Evolutionary conservation across 306 rosid genomes (phyloP), one percentile per base, ranked within the genome.

Genomic region (Senna siamea): DNA sequence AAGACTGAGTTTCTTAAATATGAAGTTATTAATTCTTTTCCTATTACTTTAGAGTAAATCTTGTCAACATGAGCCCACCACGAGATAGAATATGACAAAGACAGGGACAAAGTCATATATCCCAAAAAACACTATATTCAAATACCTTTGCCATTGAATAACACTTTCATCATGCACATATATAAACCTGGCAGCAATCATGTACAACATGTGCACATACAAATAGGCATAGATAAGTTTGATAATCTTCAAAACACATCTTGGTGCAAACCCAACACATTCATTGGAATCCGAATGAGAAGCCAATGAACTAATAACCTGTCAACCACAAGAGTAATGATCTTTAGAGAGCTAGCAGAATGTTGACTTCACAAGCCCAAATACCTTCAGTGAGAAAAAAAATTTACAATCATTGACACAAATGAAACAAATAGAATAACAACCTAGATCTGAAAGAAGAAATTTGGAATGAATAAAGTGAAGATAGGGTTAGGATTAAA

Each of bases 271-370:
- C 55, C 75, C 93, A 53, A 90, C 82, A 80, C 97, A 88, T 75
- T 94, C 99, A 0, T 90, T 80, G 51, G 99, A 92, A 75, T 86
- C 95, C 9, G 87, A 69, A 80, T 84, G 96, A 75, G 96, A 76
- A 80, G 77, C 53, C 76, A 86, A 80, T 20, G 93, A 70, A 79
- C 73, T 88, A 28, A 92, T 87, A 70, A 94, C 99, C 99, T 94
- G 85, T 80, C 73, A 52, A 70, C n/a, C n/a, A n/a, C 5, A 78
- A 69, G 22, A 65, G 23, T 50, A 7, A 56, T 8, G 19, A 75
- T 55, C 58, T 51, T 74, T 63, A n/a, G 63, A 79, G 61, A 71
- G 62, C 75, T 40, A 17, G 65, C 32, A 62, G 68, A 41, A 67
- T 52, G 48, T 62, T 17, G 41, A 75, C 23, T 35, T 15, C 22